Base-by-base conservation (phyloP, 129 eudicot genomes). In the Cynara cardunculus region DNA sequence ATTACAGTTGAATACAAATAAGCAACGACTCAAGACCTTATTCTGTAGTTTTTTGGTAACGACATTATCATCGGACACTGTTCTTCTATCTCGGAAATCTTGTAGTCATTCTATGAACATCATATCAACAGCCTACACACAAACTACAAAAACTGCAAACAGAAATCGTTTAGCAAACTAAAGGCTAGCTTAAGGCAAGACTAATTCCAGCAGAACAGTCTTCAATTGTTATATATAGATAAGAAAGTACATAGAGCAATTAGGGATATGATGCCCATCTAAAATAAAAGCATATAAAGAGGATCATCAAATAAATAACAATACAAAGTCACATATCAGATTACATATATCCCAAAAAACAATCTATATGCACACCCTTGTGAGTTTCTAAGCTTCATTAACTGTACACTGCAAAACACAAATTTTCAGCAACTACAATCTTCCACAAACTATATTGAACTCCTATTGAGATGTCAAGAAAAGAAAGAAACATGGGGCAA, bases 321-420 rank as follows among this genome's bases (percentile, higher is more conserved):
- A 24, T 81, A 32, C 25, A 70, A 21, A 61, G 68, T 61, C 68
- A 7, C 68, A 22, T 21, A 61, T 61, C 77, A 53, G 35, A 26
- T 56, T 32, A 71, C 49, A 61, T 74, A 78, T 27, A 82, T 76
- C 76, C 78, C 84, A 76, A 79, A 76, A 61, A 78, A 69, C 66
- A 73, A 61, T 61, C 37, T 79, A 67, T 78, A 84, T 82, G 86
- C 90, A 82, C 68, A 61, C 39, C 24, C 21, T 69, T 13, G 25
- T 69, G 25, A 69, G 35, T 34, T 74, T 28, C 80, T 88, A 77
- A 78, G 69, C 77, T 82, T 64, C 80, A 82, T 75, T 71, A 86
- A 76, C 88, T 87, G 87, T 88, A 90, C 91, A 90, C 41, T 71
- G 80, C 84, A 84, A 53, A 44, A 34, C 61, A 69, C 18, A 73